Evolutionary conservation across 2,329 filamentous ascomycete genomes (phyloP), one percentile per base, ranked within the genome.

Genomic region (Ascochyta lentis): DNA sequence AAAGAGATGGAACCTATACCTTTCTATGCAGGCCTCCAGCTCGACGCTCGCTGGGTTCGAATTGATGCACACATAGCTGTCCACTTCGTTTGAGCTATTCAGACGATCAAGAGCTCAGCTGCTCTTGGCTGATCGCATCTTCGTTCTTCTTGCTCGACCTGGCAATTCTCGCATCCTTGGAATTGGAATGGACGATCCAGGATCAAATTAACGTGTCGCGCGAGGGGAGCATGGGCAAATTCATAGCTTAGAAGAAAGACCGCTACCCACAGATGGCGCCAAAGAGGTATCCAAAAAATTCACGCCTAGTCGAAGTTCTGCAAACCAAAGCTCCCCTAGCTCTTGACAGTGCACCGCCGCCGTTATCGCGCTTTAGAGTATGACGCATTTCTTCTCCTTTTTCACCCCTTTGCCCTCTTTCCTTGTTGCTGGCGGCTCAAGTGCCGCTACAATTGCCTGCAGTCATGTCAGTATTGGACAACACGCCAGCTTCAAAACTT

Each of bases 381-480:
- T 69, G 40, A 69, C 58, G 61, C 76, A 78, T 43, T 68, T 67
- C 63, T 64, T 65, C 46, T 68, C 66, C 63, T 74, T 77, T 64
- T 70, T 76, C 58, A 65, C 66, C 13, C 70, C 65, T 40, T 65
- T 70, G 45, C 64, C 66, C 19, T 63, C 63, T 84, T 94, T 95
- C 53, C 67, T 63, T 50, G 88, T 87, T 57, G 87, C 84, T 22
- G 91, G 90, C 39, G 94, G 94, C 79, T 98, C 94, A 63, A 98
- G 83, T 38, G 94, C 94, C 61, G 94, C 94, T 63, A 98, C 94
- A 70, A 98, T 98, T 26, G 94, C 94, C 93, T 96, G 61, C 3
- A 35, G 22, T 41, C 26, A 45, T 9, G 27, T 65, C 53, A 69
- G 55, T 44, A 37, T n/a, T 48, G 9, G 16, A n/a, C 34, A 13